Percentiles rank a stretch among this genome's conserved stretches.
phyloP scores from a whole-genome alignment of 1,139 yeast species.

The Suhomyces wounanorum region DNA sequence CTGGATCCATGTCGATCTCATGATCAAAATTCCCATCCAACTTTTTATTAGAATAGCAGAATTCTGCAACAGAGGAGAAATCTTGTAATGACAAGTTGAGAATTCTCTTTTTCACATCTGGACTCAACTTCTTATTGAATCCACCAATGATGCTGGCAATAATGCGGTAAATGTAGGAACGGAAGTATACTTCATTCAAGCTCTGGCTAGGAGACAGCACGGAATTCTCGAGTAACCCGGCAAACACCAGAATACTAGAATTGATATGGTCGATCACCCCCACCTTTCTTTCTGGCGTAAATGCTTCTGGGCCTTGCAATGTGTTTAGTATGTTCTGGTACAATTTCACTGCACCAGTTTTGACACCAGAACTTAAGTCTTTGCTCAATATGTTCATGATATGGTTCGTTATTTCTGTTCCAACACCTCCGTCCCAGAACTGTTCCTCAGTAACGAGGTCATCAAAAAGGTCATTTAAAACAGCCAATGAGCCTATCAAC shows the following conservation, averaged over 20 bases:
- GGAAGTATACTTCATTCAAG: conserved; percentile 22
- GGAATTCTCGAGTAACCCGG: conserved; percentile 13
- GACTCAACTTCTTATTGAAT: conserved; percentile 33
- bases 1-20: conserved; percentile 21
- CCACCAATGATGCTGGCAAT: conserved; percentile 32
- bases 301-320: conserved; percentile 56
- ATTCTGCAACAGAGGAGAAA: conserved; percentile 15
- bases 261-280: conserved; percentile 33
- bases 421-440: conserved; percentile 76
- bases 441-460: conserved; percentile 85
- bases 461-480: conserved; percentile 78
- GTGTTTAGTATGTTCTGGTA: conserved; percentile 55
- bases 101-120: conserved; percentile 21
- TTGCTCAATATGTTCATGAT: conserved; percentile 44
- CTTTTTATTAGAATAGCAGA: conserved; percentile 16
- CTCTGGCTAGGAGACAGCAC: conserved; percentile 4
- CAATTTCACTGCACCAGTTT: conserved; percentile 51
- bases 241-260: conserved; percentile 22
- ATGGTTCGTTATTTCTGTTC: conserved; percentile 52
- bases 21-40: conserved; percentile 6
- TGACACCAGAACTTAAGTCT: conserved; percentile 38
- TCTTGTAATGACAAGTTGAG: conserved; percentile 24
- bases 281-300: conserved; percentile 34
- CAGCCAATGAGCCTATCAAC: conserved; percentile 66
- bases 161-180: conserved; percentile 33